Percentiles rank a stretch among this genome's conserved stretches.
phyloP scores from a whole-genome alignment of 768 basidiomycete species.

The Rhodotorula graminis region DNA sequence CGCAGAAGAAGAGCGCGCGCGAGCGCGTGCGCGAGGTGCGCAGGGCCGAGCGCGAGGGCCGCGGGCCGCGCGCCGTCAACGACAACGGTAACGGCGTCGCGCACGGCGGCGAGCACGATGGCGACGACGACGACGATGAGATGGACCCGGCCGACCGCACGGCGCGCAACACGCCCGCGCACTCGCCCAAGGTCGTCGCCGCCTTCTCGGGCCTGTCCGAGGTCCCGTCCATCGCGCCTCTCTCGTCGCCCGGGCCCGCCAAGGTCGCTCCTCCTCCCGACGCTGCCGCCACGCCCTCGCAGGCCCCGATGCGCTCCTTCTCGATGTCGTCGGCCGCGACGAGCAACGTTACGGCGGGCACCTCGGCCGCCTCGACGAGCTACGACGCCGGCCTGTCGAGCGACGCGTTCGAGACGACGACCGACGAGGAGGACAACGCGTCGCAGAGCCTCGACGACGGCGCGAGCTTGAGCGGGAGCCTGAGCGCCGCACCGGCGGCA shows the following conservation, averaged over 20 bases:
- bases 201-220: not conserved
- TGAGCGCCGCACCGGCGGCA: not conserved
- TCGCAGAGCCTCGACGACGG: conserved; percentile 8
- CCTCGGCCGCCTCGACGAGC: not conserved
- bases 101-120: not conserved
- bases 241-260: not conserved
- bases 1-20: conserved; percentile 49
- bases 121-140: conserved; percentile 20
- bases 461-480: conserved; percentile 17
- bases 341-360: not conserved
- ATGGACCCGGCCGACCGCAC: conserved; percentile 16
- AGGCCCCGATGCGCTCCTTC: conserved; percentile 9
- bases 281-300: not conserved
- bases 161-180: conserved; percentile 44
- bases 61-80: not conserved
- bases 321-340: conserved; percentile 19
- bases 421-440: conserved; percentile 28
- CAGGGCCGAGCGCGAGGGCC: conserved; percentile 14
- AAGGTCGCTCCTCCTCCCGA: not conserved
- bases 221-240: conserved; percentile 2
- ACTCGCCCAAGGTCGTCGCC: conserved; percentile 35
- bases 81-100: not conserved
- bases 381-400: conserved; percentile 17
- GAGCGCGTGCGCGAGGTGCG: conserved; percentile 18
- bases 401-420: conserved; percentile 29